phyloP scores from a whole-genome alignment of 2,329 filamentous ascomycete species.

The Ilyonectria sp. region DNA sequence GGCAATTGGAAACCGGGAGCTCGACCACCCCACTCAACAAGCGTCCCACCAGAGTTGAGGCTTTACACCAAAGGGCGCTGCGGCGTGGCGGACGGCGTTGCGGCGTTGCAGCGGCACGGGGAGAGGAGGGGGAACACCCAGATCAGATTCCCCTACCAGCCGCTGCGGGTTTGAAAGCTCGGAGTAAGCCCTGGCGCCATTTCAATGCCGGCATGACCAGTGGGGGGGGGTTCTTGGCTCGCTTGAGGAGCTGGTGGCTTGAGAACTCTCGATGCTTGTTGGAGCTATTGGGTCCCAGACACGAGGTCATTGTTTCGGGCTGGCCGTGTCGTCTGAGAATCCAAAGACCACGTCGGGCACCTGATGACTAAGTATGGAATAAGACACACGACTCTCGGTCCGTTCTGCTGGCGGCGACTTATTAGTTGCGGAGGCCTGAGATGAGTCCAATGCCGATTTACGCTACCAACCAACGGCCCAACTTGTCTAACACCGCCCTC shows the following conservation, averaged over 20 bases:
- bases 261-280: neutral
- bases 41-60: conserved; percentile 31
- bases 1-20: conserved; percentile 16
- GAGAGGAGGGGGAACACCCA: conserved; percentile 13
- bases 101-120: conserved; percentile 18
- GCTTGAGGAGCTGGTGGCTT: neutral
- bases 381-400: neutral
- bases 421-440: neutral
- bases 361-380: neutral
- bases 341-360: neutral
- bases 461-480: neutral
- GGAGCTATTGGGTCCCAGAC: neutral
- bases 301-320: neutral
- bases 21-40: conserved; percentile 37
- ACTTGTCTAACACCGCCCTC: neutral
- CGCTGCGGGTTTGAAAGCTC: conserved; percentile 34
- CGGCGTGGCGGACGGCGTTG: conserved; percentile 24
- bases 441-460: neutral
- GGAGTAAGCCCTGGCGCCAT: conserved; percentile 40
- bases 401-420: neutral
- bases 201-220: conserved; percentile 31
- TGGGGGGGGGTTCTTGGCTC: neutral
- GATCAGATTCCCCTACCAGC: conserved; percentile 36
- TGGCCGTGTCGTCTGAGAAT: neutral
- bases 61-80: conserved; percentile 24